Evolutionary conservation across 1,139 yeast species (phyloP), one percentile per base, ranked within the genome.

Genomic region (Chernovozyma aurita): DNA sequence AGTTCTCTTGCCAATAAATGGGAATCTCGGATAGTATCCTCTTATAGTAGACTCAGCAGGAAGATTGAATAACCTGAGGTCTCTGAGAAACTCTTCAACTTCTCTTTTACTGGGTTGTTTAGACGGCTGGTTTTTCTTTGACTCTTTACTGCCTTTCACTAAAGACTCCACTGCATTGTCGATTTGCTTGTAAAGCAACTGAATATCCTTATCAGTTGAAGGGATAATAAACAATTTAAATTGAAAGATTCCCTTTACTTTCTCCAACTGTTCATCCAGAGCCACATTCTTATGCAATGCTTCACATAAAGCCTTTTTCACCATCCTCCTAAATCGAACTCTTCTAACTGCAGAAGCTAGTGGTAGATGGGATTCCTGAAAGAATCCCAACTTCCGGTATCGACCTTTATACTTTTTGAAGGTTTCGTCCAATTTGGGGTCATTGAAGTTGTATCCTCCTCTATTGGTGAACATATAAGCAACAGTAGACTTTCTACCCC

Each of bases 41-140:
- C 88, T 87, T 15, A 79, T 81, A 34, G 67, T 64, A 24, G 65
- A 62, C 44, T 82, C 84, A 33, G 79, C 82, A 54, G 37, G 37
- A 13, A 21, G 24, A 4, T 22, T 14, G 13, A 22, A 31, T 4
- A 34, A 73, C 67, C 41, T 47, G 76, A 66, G 35, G 72, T 70
- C 48, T 73, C 76, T 31, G 31, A 39, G 17, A 14, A 46, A 32
- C 2, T 24, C 28, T 24, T 30, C 28, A 18, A 31, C 36, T 20
- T 37, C 37, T 31, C 21, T 11, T 5, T 9, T 5, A 21, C 4
- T 26, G 4, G n/a, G 35, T 24, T 17, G 6, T 15, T 4, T 13
- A 5, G 14, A 11, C 32, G 2, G 35, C 36, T 28, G 52, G 42
- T 18, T 55, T 49, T n/a, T 61, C 45, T 20, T 44, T 48, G 22